These are phyloP conservation scores for Oryza glaberrima DNA, from an alignment of 176 grass and related monocot genomes.

Conservation along the genomic window DNA sequence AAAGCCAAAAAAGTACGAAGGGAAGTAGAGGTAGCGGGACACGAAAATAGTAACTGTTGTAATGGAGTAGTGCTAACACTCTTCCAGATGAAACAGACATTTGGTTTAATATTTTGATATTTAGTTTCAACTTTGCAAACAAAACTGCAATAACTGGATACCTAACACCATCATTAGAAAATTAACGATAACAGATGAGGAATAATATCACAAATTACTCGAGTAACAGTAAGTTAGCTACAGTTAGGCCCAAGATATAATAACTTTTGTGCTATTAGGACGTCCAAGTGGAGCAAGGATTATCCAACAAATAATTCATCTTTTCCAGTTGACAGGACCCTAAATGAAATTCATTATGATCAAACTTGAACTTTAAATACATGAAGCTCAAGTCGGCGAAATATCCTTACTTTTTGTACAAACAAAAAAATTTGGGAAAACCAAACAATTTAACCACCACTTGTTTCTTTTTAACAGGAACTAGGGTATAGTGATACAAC, in stretches of 20 bases:
- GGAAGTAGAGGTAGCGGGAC: conserved; percentile 27
- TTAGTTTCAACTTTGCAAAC: conserved; percentile 27
- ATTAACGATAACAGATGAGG: conserved; percentile 41
- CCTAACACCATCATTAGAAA: conserved; percentile 47
- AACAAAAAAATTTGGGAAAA: conserved; percentile 11
- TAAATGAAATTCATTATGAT: conserved; percentile 14
- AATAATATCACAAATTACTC: conserved; percentile 16
- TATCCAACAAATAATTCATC: conserved; percentile 19
- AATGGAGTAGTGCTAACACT: conserved; percentile 31
- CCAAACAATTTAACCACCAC: conserved; percentile 9
- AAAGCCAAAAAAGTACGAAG: conserved; percentile 37
- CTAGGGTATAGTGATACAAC: not conserved
- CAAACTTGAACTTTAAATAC: not conserved
- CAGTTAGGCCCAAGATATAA: not conserved
- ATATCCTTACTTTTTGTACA: not conserved
- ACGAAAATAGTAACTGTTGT: conserved; percentile 34
- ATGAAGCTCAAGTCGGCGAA: not conserved
- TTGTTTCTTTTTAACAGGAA: conserved; percentile 23
- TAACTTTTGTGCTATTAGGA: conserved; percentile 15
- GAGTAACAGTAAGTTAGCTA: conserved; percentile 20
- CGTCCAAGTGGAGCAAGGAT: conserved; percentile 22
- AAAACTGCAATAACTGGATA: conserved; percentile 35
- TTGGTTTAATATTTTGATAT: conserved; percentile 42
- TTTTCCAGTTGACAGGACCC: conserved; percentile 23
- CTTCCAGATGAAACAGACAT: conserved; percentile 44